Conservation (phyloP, 1,139 yeast species). For the Scheffersomyces parashehatae region DNA sequence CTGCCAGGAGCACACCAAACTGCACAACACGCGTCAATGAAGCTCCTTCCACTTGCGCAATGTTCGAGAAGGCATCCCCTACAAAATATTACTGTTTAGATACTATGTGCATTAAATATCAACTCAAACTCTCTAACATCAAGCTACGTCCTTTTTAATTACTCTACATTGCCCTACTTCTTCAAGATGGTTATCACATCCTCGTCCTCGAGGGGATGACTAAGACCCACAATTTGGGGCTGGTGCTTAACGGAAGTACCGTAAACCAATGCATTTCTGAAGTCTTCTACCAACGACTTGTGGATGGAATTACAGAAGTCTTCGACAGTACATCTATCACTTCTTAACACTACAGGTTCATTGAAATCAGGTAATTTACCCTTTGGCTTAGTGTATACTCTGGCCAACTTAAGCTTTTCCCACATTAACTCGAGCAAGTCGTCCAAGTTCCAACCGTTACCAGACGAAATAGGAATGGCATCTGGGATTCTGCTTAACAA, state of each 20-base stretch:
- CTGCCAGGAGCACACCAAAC: neutral
- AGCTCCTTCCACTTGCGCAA: no score
- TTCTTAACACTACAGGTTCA: conserved; percentile 90
- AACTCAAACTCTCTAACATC: neutral
- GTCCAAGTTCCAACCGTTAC: conserved; percentile 95
- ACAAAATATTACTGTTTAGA: neutral
- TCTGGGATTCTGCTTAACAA: conserved; percentile 87
- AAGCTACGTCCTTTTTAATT: neutral
- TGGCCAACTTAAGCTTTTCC: conserved; percentile 82
- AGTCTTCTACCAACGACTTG: conserved; percentile 89
- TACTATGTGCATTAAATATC: neutral
- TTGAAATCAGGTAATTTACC: conserved; percentile 90
- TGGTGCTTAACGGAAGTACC: conserved; percentile 96
- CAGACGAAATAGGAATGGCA: conserved; percentile 95
- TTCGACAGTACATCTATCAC: conserved; percentile 80
- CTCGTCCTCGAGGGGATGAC: conserved; percentile 84
- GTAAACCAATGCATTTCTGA: conserved; percentile 86
- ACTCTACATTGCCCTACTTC: conserved; percentile 35
- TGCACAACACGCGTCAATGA: no score
- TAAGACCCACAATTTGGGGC: conserved; percentile 93
- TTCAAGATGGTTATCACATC: conserved; percentile 95
- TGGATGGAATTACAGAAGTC: conserved; percentile 97
- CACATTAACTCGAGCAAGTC: conserved; percentile 94
- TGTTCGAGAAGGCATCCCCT: no score
- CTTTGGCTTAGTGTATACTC: conserved; percentile 97